Conservation (phyloP, 2,329 filamentous ascomycete species). For the Nemania sp. region DNA sequence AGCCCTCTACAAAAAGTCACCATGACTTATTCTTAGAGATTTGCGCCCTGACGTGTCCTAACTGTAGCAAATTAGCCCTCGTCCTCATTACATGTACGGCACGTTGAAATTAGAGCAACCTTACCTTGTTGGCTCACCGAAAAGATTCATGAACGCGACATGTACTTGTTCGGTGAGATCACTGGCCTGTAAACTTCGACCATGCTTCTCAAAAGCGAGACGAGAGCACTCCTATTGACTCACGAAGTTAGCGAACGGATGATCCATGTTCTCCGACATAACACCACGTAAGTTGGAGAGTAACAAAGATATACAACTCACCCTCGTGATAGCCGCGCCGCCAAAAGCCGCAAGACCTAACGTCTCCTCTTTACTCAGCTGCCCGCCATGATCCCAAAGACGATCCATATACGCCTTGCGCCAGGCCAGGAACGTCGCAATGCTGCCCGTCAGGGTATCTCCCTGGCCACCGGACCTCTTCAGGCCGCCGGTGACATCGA, state of each 20-base stretch:
- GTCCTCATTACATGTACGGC: not conserved
- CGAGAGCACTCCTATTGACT: slow-evolving; percentile 80
- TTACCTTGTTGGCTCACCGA: slow-evolving; percentile 71
- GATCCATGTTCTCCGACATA: not conserved
- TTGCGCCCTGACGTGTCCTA: not conserved
- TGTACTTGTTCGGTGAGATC: slow-evolving; percentile 94
- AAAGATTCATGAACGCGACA: slow-evolving; percentile 79
- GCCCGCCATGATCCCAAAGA: slow-evolving; percentile 76
- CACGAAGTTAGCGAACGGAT: slow-evolving; percentile 16
- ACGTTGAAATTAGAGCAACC: not conserved
- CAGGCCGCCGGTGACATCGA: slow-evolving; percentile 81
- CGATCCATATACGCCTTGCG: slow-evolving; percentile 85
- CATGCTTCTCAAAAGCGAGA: slow-evolving; percentile 85
- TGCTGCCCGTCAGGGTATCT: slow-evolving; percentile 89
- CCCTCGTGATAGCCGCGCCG: slow-evolving; percentile 87
- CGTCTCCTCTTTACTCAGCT: slow-evolving; percentile 67
- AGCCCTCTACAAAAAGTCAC: not conserved
- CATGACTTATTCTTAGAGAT: not conserved
- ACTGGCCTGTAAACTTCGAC: slow-evolving; percentile 89
- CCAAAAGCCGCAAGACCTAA: slow-evolving; percentile 86
- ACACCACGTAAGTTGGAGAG: not conserved
- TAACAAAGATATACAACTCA: slow-evolving; percentile 53
- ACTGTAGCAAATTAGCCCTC: not conserved
- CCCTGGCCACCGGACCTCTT: slow-evolving; percentile 96
- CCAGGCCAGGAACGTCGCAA: slow-evolving; percentile 92